Evolutionary conservation across 371 early-diverging fungal genomes (phyloP).

Genomic region (Phascolomyces articulosus): DNA sequence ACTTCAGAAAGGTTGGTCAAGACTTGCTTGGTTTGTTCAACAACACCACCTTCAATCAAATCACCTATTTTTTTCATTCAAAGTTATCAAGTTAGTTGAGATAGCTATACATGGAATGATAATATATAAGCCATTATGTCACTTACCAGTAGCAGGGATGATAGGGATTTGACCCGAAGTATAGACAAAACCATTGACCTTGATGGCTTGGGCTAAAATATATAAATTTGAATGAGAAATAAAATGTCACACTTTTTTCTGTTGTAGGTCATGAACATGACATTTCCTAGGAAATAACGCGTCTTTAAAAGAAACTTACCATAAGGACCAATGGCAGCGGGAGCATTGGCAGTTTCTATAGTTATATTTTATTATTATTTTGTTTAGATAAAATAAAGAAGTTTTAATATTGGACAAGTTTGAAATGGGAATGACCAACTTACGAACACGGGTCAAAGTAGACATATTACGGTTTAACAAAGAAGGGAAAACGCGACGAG

Average conservation of each 20-base stretch:
- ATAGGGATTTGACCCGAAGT: conserved; percentile 84
- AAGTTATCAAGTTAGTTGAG: too few species aligned
- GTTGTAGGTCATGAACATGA: neutral
- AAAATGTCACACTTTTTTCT: neutral
- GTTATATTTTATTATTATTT: neutral
- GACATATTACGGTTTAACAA: conserved; percentile 31
- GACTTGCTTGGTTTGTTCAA: conserved; percentile 77
- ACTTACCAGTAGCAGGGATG: conserved; percentile 57
- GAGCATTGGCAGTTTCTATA: conserved; percentile 64
- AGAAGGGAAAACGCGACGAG: conserved; percentile 25
- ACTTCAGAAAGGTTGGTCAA: conserved; percentile 80
- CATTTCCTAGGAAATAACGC: neutral
- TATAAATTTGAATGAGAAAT: neutral
- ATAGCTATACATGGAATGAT: too few species aligned
- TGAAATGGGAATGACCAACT: conserved; percentile 10
- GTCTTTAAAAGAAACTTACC: conserved; percentile 41
- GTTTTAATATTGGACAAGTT: neutral
- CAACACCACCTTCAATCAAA: conserved; percentile 67
- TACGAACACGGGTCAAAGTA: conserved; percentile 41
- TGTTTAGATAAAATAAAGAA: conserved; percentile 9
- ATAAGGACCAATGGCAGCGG: conserved; percentile 89
- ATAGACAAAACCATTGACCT: conserved; percentile 84
- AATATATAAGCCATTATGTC: too few species aligned
- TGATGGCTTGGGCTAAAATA: conserved; percentile 76
- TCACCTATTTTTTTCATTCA: conserved; percentile 40